Evolutionary conservation across 1,284 basidiomycete genomes (phyloP).

Genomic region (Fomitopsis palustris): DNA sequence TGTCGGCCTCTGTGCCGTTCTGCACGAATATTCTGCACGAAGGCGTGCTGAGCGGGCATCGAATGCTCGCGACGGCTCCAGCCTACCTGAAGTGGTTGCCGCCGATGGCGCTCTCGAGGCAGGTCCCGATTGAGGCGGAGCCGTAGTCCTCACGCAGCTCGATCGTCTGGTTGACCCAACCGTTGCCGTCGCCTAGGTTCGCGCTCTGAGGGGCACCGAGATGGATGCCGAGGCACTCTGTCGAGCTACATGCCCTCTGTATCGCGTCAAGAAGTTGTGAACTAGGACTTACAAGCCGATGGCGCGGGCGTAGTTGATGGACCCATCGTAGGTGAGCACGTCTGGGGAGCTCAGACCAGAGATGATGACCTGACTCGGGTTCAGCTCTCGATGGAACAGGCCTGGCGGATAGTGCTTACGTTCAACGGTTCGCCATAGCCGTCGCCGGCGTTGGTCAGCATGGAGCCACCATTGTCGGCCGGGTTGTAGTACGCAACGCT

Average conservation of each 20-base stretch:
- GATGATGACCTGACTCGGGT: constrained; percentile 47
- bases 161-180: constrained; percentile 55
- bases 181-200: constrained; percentile 69
- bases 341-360: constrained; percentile 64
- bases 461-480: constrained; percentile 43
- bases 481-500: constrained; percentile 43
- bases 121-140: constrained; percentile 50
- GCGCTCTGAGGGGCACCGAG: constrained; percentile 61
- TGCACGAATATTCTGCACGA: constrained; percentile 64
- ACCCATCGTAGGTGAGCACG: constrained; percentile 62
- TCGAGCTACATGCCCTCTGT: constrained; percentile 41
- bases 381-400: constrained; percentile 13
- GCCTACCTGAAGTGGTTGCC: constrained; percentile 65
- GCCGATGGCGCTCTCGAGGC: constrained; percentile 58
- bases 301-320: constrained; percentile 55
- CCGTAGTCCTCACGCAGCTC: constrained; percentile 71
- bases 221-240: constrained; percentile 71
- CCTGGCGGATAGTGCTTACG: constrained; percentile 27
- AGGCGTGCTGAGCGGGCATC: background rate
- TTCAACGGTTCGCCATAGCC: constrained; percentile 70
- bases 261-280: background rate
- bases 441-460: constrained; percentile 44
- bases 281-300: constrained; percentile 53
- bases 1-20: constrained; percentile 58
- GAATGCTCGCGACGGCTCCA: background rate